These are phyloP conservation scores for Brassica cretica DNA, from an alignment of 345 rosid genomes.

Conservation along the genomic window DNA sequence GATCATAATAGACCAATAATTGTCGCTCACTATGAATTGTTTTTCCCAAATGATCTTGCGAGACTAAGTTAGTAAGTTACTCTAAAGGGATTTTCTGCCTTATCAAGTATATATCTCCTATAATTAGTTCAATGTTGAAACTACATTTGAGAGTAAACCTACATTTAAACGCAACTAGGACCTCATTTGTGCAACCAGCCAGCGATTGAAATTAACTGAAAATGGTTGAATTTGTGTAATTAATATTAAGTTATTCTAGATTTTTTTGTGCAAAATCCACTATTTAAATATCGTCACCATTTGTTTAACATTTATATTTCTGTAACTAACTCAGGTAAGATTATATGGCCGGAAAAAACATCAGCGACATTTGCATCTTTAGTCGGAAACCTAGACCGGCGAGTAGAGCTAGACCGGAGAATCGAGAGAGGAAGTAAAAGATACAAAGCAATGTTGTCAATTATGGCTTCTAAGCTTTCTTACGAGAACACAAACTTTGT, in stretches of 20 bases:
- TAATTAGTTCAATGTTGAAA: background rate
- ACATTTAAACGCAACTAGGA: conserved; percentile 7
- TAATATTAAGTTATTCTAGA: background rate
- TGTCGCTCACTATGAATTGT: background rate
- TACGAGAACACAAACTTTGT: conserved; percentile 50
- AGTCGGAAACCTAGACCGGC: conserved; percentile 39
- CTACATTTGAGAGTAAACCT: background rate
- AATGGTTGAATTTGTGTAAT: background rate
- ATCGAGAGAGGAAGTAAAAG: conserved; percentile 35
- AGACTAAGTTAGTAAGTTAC: background rate
- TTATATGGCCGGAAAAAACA: conserved; percentile 41
- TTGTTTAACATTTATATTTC: too few species aligned
- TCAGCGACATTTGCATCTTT: conserved; percentile 45
- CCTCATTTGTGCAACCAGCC: background rate
- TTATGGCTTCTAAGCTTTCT: conserved; percentile 60
- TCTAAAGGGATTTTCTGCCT: background rate
- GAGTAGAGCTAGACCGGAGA: conserved; percentile 45
- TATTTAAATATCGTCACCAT: background rate
- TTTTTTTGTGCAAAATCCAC: background rate
- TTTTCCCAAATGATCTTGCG: background rate
- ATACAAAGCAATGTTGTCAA: conserved; percentile 49
- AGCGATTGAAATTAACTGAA: background rate
- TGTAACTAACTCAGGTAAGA: conserved; percentile 34
- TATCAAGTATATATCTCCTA: background rate
- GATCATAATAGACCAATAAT: background rate